Conservation (phyloP, 2,329 filamentous ascomycete genomes). For the Colletotrichum sp. region DNA sequence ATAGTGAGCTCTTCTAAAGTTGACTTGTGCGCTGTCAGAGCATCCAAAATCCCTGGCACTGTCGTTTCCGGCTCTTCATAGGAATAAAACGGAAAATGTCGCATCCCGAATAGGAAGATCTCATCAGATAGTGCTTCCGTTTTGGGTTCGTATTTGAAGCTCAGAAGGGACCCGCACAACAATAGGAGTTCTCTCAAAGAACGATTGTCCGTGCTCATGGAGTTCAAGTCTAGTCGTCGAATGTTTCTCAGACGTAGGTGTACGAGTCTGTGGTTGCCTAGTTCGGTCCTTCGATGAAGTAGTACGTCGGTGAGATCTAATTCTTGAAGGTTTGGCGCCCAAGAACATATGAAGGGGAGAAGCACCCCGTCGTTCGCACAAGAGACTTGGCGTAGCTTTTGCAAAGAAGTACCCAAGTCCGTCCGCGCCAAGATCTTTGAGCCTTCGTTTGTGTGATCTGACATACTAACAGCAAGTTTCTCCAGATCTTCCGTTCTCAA, state of each 20-base stretch:
- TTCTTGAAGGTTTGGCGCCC: background rate
- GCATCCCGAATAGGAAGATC: too few species aligned
- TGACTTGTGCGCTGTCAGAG: fast-evolving
- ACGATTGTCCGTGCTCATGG: fast-evolving
- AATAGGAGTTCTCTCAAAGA: fast-evolving
- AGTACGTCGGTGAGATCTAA: too few species aligned
- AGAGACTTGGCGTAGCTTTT: background rate
- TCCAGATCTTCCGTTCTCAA: background rate
- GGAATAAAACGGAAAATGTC: too few species aligned
- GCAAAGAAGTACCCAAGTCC: background rate
- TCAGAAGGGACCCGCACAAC: background rate
- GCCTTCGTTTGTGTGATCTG: background rate
- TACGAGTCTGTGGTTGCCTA: background rate
- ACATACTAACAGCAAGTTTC: fast-evolving
- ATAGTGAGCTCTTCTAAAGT: background rate
- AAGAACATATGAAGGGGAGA: background rate
- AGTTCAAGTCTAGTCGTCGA: fast-evolving
- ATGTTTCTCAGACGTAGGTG: background rate
- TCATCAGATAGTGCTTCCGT: too few species aligned
- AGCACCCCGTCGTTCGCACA: fast-evolving
- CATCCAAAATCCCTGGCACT: background rate
- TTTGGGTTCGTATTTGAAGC: background rate
- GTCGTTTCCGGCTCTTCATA: background rate
- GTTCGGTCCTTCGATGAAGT: too few species aligned
- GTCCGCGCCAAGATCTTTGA: background rate